A percentile compares a stretch with the other conserved stretches of the same genome.
phyloP scores from a whole-genome alignment of 116 monocot genomes.

The Papilionanthe hybrid region DNA sequence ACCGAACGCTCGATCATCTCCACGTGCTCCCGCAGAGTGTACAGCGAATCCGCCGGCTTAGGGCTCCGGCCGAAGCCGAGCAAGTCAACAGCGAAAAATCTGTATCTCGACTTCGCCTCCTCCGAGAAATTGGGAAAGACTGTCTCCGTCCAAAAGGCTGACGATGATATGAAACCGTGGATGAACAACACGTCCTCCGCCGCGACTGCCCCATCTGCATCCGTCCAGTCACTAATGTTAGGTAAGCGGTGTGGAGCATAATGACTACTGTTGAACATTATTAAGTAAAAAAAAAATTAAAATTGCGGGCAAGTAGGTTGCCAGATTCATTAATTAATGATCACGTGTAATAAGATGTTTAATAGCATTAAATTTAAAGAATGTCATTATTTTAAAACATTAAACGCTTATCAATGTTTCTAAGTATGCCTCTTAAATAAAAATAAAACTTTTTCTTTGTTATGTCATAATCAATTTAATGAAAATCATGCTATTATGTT shows the following conservation, averaged over 20 bases:
- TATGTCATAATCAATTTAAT: no score
- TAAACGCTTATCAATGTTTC: no score
- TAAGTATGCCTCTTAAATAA: no score
- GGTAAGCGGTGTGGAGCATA: slow-evolving; percentile 28
- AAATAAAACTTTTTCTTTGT: no score
- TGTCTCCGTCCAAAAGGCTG: slow-evolving; percentile 54
- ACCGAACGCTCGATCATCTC: slow-evolving; percentile 63
- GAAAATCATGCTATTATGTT: no score
- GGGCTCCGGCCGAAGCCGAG: slow-evolving; percentile 63
- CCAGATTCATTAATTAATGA: no score
- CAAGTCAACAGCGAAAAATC: slow-evolving; percentile 53
- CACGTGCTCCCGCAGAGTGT: slow-evolving; percentile 59
- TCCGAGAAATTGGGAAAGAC: slow-evolving; percentile 43
- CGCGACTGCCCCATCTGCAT: not conserved
- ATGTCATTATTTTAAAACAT: no score
- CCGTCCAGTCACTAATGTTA: not conserved
- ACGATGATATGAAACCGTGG: slow-evolving; percentile 49
- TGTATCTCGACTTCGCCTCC: slow-evolving; percentile 22
- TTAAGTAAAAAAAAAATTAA: no score
- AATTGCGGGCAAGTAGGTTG: no score
- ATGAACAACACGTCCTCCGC: slow-evolving; percentile 46
- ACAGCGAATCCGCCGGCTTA: slow-evolving; percentile 56
- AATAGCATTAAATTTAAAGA: no score
- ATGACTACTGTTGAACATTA: no score
- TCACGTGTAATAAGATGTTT: no score